phyloP scores from a whole-genome alignment of 2,329 filamentous ascomycete species.

The Didymella exigua region DNA sequence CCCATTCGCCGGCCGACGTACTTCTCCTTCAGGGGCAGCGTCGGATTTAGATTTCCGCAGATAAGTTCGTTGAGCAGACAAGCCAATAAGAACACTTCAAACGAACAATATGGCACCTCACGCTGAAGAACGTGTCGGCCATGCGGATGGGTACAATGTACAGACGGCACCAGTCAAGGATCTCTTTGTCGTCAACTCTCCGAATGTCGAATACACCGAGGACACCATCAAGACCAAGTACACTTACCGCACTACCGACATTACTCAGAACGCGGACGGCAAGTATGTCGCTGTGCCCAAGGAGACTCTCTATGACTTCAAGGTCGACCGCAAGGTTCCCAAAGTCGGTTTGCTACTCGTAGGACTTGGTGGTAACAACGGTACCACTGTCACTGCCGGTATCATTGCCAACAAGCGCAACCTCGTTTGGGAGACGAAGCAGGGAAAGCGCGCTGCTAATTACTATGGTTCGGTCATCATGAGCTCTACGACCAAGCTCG shows the following conservation, averaged over 20 bases:
- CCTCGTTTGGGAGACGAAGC: conserved; percentile 90
- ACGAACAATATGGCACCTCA: conserved; percentile 84
- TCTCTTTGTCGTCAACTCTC: conserved; percentile 86
- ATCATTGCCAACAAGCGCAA: conserved; percentile 92
- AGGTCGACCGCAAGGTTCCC: conserved; percentile 90
- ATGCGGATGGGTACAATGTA: conserved; percentile 58
- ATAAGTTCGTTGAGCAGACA: conserved; percentile 36
- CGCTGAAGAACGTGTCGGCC: conserved; percentile 69
- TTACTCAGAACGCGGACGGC: conserved; percentile 73
- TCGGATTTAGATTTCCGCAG: conserved; percentile 59
- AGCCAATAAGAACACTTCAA: conserved; percentile 31
- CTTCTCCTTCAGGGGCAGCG: conserved; percentile 84
- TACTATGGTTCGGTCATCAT: conserved; percentile 99
- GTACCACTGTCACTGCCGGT: conserved; percentile 93
- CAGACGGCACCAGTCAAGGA: conserved; percentile 57
- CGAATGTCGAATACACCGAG: conserved; percentile 91
- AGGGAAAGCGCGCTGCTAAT: conserved; percentile 83
- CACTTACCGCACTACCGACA: conserved; percentile 91
- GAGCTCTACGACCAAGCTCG: conserved; percentile 96
- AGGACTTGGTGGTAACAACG: conserved; percentile 98
- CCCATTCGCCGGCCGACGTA: conserved; percentile 96
- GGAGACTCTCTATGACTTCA: conserved; percentile 95
- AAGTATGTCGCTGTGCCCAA: conserved; percentile 83
- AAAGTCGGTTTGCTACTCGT: conserved; percentile 98
- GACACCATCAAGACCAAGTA: conserved; percentile 90